phyloP scores from a whole-genome alignment of 345 rosid genomes.

The Rhodamnia rubescens region DNA sequence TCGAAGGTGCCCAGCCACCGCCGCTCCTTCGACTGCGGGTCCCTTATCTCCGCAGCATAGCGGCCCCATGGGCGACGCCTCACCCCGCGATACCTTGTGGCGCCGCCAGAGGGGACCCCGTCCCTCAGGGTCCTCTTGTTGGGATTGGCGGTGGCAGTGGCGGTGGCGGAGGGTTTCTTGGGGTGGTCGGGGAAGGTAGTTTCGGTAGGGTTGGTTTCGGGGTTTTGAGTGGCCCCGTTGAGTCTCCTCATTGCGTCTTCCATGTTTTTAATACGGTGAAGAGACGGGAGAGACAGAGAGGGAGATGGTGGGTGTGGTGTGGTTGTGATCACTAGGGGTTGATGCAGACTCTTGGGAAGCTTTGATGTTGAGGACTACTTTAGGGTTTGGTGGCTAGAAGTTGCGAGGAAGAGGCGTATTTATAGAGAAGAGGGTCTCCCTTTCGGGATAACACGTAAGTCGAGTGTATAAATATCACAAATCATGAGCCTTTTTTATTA shows the following conservation, averaged over 20 bases:
- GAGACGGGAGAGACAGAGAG: background rate
- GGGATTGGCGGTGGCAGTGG: background rate
- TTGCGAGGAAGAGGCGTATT: background rate
- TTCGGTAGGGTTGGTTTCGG: background rate
- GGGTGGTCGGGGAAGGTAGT: background rate
- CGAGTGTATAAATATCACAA: background rate
- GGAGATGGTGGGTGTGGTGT: background rate
- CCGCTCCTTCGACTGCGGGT: conserved; percentile 79
- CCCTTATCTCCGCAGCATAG: conserved; percentile 96
- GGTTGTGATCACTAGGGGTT: background rate
- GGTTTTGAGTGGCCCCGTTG: background rate
- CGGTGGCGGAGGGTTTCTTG: background rate
- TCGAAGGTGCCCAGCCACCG: conserved; percentile 98
- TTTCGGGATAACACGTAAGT: background rate
- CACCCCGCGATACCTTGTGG: conserved; percentile 87
- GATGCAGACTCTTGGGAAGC: background rate
- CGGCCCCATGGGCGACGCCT: conserved; percentile 97
- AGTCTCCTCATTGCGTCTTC: background rate
- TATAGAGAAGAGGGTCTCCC: background rate
- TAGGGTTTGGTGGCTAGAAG: background rate
- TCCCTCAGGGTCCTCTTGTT: background rate
- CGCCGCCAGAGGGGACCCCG: background rate
- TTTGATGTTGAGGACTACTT: background rate
- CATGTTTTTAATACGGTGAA: background rate
- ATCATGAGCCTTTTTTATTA: background rate